Evolutionary conservation across 2,329 filamentous ascomycete genomes (phyloP).

Genomic region (Lecanicillium sp.): DNA sequence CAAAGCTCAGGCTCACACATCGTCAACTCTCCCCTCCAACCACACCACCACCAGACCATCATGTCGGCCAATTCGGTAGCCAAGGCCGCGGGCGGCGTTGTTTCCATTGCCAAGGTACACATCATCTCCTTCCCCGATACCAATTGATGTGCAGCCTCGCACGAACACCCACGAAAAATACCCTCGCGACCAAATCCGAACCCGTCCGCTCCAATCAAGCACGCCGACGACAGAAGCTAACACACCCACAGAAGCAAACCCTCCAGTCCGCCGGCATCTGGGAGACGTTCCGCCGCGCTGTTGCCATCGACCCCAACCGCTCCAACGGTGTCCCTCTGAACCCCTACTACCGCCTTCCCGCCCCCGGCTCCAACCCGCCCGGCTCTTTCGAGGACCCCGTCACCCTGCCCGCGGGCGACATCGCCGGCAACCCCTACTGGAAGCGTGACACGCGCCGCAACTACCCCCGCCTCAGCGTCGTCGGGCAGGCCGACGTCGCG

Average conservation of each 20-base stretch:
- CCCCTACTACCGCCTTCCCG: conserved; percentile 82
- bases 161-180: conserved; percentile 2
- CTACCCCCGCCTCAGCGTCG: conserved; percentile 74
- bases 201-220: conserved; percentile 14
- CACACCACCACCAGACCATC: conserved; percentile 25
- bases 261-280: conserved; percentile 85
- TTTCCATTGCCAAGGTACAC: conserved; percentile 57
- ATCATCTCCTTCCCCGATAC: conserved; percentile 20
- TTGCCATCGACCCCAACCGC: conserved; percentile 80
- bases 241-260: conserved; percentile 75
- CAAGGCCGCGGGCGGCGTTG: conserved; percentile 48
- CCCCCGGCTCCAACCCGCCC: conserved; percentile 42
- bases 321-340: conserved; percentile 91
- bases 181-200: conserved; percentile 9
- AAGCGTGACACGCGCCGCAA: conserved; percentile 81
- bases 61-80: conserved; percentile 58
- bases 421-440: conserved; percentile 54
- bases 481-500: conserved; percentile 80
- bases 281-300: conserved; percentile 70
- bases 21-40: conserved; percentile 13
- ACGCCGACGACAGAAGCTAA: conserved; percentile 18
- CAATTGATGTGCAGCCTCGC: conserved; percentile 17
- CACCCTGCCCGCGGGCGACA: conserved; percentile 52
- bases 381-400: conserved; percentile 35
- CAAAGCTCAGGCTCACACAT: conserved; percentile 7